phyloP scores from a whole-genome alignment of 2,329 filamentous ascomycete genomes.

The Cyphellophora attinorum region DNA sequence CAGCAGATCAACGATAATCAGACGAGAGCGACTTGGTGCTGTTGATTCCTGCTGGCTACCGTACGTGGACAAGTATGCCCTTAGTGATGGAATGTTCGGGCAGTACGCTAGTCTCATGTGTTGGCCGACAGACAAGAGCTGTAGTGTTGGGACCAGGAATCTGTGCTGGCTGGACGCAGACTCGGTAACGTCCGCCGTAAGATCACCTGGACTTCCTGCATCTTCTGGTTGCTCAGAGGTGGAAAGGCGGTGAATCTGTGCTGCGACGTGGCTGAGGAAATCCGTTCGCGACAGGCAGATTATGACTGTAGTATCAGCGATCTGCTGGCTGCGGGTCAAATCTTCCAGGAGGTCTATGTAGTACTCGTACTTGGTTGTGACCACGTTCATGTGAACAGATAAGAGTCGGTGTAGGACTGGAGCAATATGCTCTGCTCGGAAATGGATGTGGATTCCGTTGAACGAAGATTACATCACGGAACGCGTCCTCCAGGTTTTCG shows the following conservation, averaged over 20 bases:
- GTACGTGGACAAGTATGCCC: conserved; percentile 58
- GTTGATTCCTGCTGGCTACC: conserved; percentile 27
- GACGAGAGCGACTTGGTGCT: conserved; percentile 23
- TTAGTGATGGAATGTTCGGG: conserved; percentile 65
- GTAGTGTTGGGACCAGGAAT: conserved; percentile 56
- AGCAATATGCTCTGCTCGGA: too few species aligned
- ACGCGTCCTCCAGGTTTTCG: too few species aligned
- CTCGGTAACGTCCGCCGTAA: too few species aligned
- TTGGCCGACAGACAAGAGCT: conserved; percentile 58
- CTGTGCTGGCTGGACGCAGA: conserved; percentile 20
- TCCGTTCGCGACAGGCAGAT: conserved; percentile 56
- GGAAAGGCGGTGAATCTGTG: conserved; percentile 14
- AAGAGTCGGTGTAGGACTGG: neutral
- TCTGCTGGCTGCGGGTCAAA: conserved; percentile 45
- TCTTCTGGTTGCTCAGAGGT: conserved; percentile 5
- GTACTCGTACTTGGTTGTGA: conserved; percentile 31
- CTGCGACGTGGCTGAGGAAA: conserved; percentile 47
- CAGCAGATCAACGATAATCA: conserved; percentile 32
- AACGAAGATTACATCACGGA: too few species aligned
- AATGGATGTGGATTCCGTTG: too few species aligned
- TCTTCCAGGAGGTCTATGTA: conserved; percentile 50
- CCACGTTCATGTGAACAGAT: neutral
- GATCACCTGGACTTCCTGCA: too few species aligned
- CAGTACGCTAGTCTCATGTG: conserved; percentile 63
- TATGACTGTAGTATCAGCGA: conserved; percentile 55